Percentiles rank a stretch among this genome's conserved stretches.
Evolutionary conservation across 228 moss, liverwort and hornwort species (phyloP).

Genomic region (Sphagnum fallax): DNA sequence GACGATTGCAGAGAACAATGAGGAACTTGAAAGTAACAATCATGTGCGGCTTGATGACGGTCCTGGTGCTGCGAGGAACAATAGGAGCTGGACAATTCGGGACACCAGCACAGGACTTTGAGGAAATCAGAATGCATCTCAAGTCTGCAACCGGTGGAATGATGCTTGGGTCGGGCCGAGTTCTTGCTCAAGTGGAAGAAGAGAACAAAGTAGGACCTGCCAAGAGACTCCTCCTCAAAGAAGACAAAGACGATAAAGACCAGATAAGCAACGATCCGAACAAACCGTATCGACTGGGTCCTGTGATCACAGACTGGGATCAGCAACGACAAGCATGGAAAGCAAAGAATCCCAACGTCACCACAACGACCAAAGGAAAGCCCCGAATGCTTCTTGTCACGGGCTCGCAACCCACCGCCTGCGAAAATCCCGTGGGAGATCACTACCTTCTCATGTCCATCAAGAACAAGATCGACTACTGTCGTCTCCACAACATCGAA

Average conservation of each 20-base stretch:
- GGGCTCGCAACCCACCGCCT: conserved; percentile 32
- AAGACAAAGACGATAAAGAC: no score
- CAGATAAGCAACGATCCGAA: no score
- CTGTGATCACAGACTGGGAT: conserved; percentile 28
- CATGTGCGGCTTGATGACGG: conserved; percentile 45
- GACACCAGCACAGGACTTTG: conserved; percentile 1
- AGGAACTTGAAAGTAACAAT: conserved; percentile 46
- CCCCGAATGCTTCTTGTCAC: conserved; percentile 25
- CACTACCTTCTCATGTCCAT: conserved; percentile 31
- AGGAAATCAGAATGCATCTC: not conserved
- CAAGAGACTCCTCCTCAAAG: no score
- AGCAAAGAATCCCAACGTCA: conserved; percentile 4
- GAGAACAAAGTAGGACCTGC: not conserved
- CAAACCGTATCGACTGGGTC: conserved; percentile 28
- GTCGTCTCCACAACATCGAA: conserved; percentile 22
- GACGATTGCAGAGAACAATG: conserved; percentile 31
- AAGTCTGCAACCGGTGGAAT: not conserved
- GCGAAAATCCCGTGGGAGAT: conserved; percentile 32
- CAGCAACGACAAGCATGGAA: conserved; percentile 23
- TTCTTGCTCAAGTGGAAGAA: not conserved
- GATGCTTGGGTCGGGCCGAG: not conserved
- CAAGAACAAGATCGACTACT: conserved; percentile 35
- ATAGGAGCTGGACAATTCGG: conserved; percentile 38
- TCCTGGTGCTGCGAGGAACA: conserved; percentile 43
- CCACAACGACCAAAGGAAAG: not conserved